Base-by-base conservation (phyloP, 2,329 filamentous ascomycete species). In the Zasmidium citrigriseum region DNA sequence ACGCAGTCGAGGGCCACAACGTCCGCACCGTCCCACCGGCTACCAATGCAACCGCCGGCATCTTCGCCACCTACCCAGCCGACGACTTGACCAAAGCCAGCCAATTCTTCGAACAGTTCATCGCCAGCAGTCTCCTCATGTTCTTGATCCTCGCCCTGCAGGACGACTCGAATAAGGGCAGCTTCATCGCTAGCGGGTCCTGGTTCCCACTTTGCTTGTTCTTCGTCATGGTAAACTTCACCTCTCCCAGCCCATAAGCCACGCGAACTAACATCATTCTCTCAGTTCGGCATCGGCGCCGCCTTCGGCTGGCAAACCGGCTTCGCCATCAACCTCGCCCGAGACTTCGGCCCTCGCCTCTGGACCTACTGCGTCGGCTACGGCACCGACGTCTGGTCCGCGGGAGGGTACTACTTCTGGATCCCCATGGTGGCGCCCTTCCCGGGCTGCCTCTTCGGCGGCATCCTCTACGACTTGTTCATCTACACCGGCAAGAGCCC, bases 271-370 rank as follows among this genome's bases (percentile, higher is more conserved):
- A 64, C 56, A 44, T 20, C n/a, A 11, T 5, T 24, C 20, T 16
- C 14, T n/a, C 46, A 63, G 63, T 88, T 89, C 68, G 86, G 85
- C 16, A 83, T 89, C 34, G 86, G 85, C 25, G 83, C 85, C 27
- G 86, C 83, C 68, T 88, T 88, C 68, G 87, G 87, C 14, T 88
- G 84, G 83, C 84, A 89, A 70, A 89, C 86, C 1, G 86, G 86
- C 59, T 90, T 88, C 70, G 87, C 75, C 7, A 68, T 90, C 62
- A 90, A 89, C 65, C 75, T 89, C 45, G 88, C 87, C 27, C 83
- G 88, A 71, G 89, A 91, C 66, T 87, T 90, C 67, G 87, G 87
- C 1, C 88, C 88, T 2, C 79, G 88, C 21, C 75, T 90, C 27
- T 82, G 88, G 59, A 83, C 83, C 1, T 88, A 85, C 67, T 84